Evolutionary conservation across 192 early-diverging fungal genomes (phyloP).

Genomic region (Backusella liffmaniae): DNA sequence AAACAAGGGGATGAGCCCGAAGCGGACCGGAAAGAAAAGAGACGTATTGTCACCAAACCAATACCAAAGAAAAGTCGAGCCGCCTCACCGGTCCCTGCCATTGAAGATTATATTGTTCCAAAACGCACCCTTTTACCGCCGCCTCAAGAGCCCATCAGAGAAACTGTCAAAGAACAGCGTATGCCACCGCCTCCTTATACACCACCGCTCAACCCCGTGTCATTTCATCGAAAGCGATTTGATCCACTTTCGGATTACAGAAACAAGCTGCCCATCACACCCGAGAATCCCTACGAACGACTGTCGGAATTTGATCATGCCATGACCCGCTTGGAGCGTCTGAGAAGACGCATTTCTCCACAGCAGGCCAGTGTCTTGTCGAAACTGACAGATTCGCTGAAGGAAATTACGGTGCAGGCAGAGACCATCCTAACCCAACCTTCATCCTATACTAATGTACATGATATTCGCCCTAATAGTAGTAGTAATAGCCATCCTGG

Average conservation of each 20-base stretch:
- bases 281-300: background rate
- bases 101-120: constrained; percentile 51
- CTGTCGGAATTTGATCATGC: constrained; percentile 9
- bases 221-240: background rate
- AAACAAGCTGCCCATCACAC: background rate
- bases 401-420: background rate
- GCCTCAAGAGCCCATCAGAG: background rate
- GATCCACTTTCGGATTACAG: constrained; percentile 25
- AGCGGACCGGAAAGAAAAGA: background rate
- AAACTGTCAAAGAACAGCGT: background rate
- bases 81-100: constrained; percentile 35
- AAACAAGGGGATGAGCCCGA: background rate
- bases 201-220: background rate
- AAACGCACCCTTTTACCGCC: constrained; percentile 26
- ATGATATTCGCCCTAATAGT: background rate
- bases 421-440: constrained; percentile 1
- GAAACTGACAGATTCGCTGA: background rate
- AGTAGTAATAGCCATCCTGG: background rate
- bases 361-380: background rate
- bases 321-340: constrained; percentile 11
- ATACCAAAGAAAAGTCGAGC: background rate
- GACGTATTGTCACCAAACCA: background rate
- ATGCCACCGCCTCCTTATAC: background rate
- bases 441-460: background rate
- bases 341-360: constrained; percentile 6